These are phyloP conservation scores for Aspergillus pseudoterreus DNA, from an alignment of 2,329 filamentous ascomycete species.

Conservation along the genomic window DNA sequence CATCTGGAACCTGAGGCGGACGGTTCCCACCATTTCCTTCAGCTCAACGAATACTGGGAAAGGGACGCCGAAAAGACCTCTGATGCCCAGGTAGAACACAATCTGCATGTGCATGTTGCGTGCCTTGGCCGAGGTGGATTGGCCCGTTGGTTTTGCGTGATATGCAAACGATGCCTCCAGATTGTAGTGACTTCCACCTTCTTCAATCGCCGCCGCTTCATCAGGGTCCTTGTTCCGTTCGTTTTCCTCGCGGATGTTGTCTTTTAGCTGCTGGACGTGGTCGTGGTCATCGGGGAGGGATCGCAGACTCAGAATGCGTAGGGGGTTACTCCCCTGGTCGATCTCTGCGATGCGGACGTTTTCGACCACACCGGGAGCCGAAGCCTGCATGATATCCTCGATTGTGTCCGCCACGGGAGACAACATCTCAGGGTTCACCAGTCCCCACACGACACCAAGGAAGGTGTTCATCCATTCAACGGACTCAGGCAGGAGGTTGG, in stretches of 20 bases:
- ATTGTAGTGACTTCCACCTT: conserved; percentile 90
- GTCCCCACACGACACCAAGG: conserved; percentile 77
- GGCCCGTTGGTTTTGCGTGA: conserved; percentile 72
- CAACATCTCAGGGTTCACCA: conserved; percentile 96
- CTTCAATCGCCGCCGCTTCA: conserved; percentile 82
- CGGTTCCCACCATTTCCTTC: conserved; percentile 84
- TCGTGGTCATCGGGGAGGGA: conserved; percentile 76
- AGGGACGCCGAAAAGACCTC: conserved; percentile 83
- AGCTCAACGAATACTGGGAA: conserved; percentile 86
- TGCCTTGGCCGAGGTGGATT: conserved; percentile 72
- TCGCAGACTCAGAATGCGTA: conserved; percentile 81
- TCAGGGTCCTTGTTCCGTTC: conserved; percentile 78
- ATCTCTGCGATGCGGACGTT: conserved; percentile 95
- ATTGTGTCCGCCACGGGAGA: conserved; percentile 85
- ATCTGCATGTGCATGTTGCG: conserved; percentile 97
- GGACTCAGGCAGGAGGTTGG: conserved; percentile 86
- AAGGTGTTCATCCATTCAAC: conserved; percentile 96
- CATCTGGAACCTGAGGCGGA: conserved; percentile 76
- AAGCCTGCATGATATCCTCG: conserved; percentile 95
- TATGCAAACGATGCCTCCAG: conserved; percentile 88
- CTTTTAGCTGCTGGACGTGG: conserved; percentile 76
- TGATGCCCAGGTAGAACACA: conserved; percentile 87
- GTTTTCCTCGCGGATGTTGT: conserved; percentile 74
- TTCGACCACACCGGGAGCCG: conserved; percentile 84
- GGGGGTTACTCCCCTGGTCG: conserved; percentile 84